These are phyloP conservation scores for Trichoderma sp. DNA, from an alignment of 2,329 filamentous ascomycete species.

Conservation along the genomic window DNA sequence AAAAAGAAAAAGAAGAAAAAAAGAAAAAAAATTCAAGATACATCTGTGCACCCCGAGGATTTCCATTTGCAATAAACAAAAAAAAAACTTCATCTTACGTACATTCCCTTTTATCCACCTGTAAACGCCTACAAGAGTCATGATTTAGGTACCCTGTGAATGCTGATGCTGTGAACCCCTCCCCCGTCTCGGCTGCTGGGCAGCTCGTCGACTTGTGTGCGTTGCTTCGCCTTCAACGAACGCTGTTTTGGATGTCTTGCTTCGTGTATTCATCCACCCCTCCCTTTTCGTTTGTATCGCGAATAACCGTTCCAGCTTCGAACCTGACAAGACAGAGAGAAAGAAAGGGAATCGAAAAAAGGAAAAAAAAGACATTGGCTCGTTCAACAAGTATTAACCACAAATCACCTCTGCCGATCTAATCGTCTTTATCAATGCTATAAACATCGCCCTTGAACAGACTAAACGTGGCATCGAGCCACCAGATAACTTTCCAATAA, in stretches of 20 bases:
- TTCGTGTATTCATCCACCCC: background rate
- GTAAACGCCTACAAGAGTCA: conserved; percentile 10
- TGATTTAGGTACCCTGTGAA: conserved; percentile 1
- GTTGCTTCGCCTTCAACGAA: background rate
- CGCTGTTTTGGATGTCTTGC: conserved; percentile 3
- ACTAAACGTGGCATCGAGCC: conserved; percentile 56
- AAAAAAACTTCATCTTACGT: conserved; percentile 8
- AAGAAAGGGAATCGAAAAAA: background rate
- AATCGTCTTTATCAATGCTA: conserved; percentile 58
- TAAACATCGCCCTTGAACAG: conserved; percentile 59
- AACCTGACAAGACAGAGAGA: background rate
- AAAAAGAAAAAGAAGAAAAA: background rate
- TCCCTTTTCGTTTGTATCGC: background rate
- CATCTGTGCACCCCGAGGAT: background rate
- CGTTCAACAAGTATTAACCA: background rate
- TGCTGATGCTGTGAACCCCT: background rate
- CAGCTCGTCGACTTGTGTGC: background rate
- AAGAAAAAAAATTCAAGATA: background rate
- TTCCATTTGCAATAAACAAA: conserved; percentile 1
- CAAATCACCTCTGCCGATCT: conserved; percentile 6
- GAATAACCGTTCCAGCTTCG: background rate
- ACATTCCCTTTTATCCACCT: background rate
- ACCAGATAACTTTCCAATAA: conserved; percentile 66
- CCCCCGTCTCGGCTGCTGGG: background rate
- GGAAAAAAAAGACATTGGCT: background rate